Evolutionary conservation across 1,139 yeast genomes (phyloP), one percentile per base, ranked within the genome.

Genomic region (Candida labiduridarum): DNA sequence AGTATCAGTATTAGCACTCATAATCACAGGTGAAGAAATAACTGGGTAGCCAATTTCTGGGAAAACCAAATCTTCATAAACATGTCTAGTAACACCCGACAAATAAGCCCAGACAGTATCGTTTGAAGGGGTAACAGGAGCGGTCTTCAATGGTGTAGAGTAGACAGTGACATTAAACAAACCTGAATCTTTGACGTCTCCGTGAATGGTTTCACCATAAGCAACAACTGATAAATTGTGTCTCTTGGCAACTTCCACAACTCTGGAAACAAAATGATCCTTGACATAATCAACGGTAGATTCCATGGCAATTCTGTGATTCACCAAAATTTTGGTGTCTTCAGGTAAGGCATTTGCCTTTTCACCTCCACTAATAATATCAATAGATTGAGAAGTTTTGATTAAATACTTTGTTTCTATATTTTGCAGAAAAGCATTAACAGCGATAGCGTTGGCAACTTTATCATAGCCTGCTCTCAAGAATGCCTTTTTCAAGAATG

Each of bases 1-100:
- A 8, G 96, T 89, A 65, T 90, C 97, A 2, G 97, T 90, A 67
- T 89, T 90, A 30, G 89, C 96, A 5, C 89, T 78, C 82, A 87
- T 80, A 46, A 88, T 63, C 16, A 81, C 72, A 10, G 96, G 95
- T 1, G 90, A 71, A 19, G 83, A 72, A 46, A 87, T 72, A 31
- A 84, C 68, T 27, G 82, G 74, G 39, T 72, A 64, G 12, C 61
- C 62, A 34, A 67, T 52, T 34, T 71, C 66, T 12, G 73, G 67
- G 58, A 63, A 66, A 3, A 73, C 74, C 57, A 72, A 63, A 44
- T 73, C 77, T 54, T 77, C 79, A 49, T 68, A 63, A 39, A 78
- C 74, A 53, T 75, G 78, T 58, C 79, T 69, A n/a, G 75, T 68
- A 11, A 69, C 69, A n/a, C 78, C 78, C 5, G 78, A 71, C 52